These are phyloP conservation scores for Myochromella boudieri DNA, from an alignment of 768 basidiomycete genomes.

Conservation along the genomic window DNA sequence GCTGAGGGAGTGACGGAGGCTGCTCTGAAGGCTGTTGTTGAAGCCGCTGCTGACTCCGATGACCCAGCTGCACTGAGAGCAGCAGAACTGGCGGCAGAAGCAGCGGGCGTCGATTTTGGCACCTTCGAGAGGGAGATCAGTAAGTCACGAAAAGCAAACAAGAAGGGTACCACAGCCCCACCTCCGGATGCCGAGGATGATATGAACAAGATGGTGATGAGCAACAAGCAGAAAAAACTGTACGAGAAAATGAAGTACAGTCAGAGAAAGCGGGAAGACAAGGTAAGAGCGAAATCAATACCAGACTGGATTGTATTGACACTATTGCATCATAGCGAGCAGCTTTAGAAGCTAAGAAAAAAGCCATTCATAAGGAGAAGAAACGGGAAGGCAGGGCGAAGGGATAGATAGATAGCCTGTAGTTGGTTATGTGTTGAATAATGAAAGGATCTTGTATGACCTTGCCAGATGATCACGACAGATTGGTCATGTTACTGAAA, in stretches of 20 bases:
- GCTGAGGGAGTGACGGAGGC: constrained; percentile 24
- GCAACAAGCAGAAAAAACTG: constrained; percentile 89
- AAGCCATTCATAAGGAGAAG: constrained; percentile 53
- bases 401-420: constrained; percentile 6
- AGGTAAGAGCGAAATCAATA: constrained; percentile 54
- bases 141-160: constrained; percentile 48
- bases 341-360: constrained; percentile 58
- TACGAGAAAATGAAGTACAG: constrained; percentile 93
- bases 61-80: constrained; percentile 75
- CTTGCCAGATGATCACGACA: neutral
- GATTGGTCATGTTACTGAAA: neutral
- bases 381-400: constrained; percentile 26
- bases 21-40: constrained; percentile 32
- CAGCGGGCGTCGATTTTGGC: constrained; percentile 76
- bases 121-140: constrained; percentile 76
- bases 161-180: constrained; percentile 24
- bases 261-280: constrained; percentile 69
- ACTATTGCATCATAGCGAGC: constrained; percentile 44
- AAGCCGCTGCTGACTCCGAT: constrained; percentile 33
- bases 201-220: constrained; percentile 98
- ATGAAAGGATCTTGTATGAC: too few species aligned
- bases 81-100: constrained; percentile 92
- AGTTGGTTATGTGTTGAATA: too few species aligned
- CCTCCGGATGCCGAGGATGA: constrained; percentile 61
- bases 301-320: constrained; percentile 12